A percentile compares a stretch with the other conserved stretches of the same genome.
phyloP scores from a whole-genome alignment of 495 filamentous ascomycete genomes.

The Daldinia grandis region DNA sequence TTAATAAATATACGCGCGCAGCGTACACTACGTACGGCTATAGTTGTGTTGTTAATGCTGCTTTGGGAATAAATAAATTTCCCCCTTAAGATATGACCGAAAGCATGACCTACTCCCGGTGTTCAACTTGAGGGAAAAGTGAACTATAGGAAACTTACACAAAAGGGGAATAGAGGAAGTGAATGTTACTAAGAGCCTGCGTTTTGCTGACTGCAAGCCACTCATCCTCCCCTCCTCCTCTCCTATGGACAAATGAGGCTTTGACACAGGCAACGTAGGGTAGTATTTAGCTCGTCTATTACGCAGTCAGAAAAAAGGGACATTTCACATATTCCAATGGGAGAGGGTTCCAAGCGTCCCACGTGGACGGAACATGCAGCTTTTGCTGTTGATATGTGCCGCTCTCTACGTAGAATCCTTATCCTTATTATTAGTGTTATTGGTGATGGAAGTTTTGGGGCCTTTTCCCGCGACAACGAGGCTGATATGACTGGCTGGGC shows the following conservation, averaged over 20 bases:
- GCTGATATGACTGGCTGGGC: slow-evolving; percentile 30
- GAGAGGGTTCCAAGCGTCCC: slow-evolving; percentile 9
- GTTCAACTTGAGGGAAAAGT: slow-evolving; percentile 3
- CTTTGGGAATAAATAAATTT: not conserved
- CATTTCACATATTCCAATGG: slow-evolving; percentile 23
- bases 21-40: not conserved
- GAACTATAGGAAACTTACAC: not conserved
- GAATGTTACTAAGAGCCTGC: slow-evolving; percentile 28
- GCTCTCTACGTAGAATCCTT: slow-evolving; percentile 3
- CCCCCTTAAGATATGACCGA: not conserved
- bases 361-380: slow-evolving; percentile 27
- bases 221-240: slow-evolving; percentile 2
- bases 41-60: slow-evolving; percentile 15
- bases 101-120: not conserved
- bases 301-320: slow-evolving; percentile 15
- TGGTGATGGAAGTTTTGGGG: not conserved
- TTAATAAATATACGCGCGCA: slow-evolving; percentile 12
- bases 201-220: slow-evolving; percentile 26
- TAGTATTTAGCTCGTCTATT: slow-evolving; percentile 9
- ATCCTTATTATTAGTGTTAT: not conserved
- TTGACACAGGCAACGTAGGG: not conserved
- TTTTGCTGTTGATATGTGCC: slow-evolving; percentile 11
- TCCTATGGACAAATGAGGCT: slow-evolving; percentile 31
- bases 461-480: slow-evolving; percentile 1
- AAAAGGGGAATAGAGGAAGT: not conserved